Evolutionary conservation across 179 eudicot species (phyloP).

Genomic region (Sideroxylon spinosum): DNA sequence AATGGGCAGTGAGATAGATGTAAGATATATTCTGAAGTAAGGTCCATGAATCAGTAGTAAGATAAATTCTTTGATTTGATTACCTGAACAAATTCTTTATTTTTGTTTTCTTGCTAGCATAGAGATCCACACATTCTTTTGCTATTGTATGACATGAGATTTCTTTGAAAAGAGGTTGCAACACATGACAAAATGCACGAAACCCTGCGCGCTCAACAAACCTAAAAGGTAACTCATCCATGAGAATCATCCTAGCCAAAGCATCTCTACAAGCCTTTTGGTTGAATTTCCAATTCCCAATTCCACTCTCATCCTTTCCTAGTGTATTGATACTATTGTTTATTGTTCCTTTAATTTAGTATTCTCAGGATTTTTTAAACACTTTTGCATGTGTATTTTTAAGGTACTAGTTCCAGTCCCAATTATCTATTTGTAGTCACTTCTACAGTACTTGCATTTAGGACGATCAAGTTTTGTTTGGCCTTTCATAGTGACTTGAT

Average conservation of each 20-base stretch:
- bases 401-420: not conserved
- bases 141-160: not conserved
- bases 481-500: not conserved
- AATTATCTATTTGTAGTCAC: not conserved
- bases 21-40: not conserved
- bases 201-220: constrained; percentile 3
- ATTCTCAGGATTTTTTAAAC: not conserved
- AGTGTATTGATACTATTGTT: too few relatives aligned
- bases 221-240: constrained; percentile 4
- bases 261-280: constrained; percentile 11
- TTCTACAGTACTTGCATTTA: not conserved
- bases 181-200: not conserved
- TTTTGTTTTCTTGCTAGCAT: not conserved
- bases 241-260: constrained; percentile 8
- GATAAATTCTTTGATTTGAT: constrained; percentile 9
- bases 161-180: not conserved
- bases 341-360: not conserved
- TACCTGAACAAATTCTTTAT: not conserved
- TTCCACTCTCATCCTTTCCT: too few relatives aligned
- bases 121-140: not conserved
- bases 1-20: constrained; percentile 13
- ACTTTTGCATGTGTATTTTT: not conserved
- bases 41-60: not conserved
- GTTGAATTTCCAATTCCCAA: constrained; percentile 4
- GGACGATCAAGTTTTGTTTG: not conserved